phyloP scores from a whole-genome alignment of 140 eudicot species.

The Erigeron philadelphicus region DNA sequence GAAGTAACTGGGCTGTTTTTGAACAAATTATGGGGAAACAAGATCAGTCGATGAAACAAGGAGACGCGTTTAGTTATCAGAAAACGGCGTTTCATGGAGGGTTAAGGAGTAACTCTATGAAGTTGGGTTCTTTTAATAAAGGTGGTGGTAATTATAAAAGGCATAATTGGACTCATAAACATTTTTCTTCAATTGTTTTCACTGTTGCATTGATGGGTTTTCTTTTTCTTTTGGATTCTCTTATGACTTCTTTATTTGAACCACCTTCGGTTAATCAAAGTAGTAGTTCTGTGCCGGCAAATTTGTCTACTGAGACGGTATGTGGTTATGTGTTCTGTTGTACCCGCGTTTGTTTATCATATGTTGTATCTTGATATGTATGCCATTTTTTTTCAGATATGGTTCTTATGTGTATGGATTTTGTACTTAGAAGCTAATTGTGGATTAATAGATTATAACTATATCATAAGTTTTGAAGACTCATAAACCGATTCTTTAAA shows the following conservation, averaged over 20 bases:
- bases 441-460: too few species aligned
- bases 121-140: conserved; percentile 32
- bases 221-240: conserved; percentile 64
- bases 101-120: conserved; percentile 38
- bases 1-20: neutral
- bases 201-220: conserved; percentile 45
- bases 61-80: conserved; percentile 34
- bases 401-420: neutral
- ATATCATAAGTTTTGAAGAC: conserved; percentile 9
- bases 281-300: conserved; percentile 29
- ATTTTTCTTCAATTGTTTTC: conserved; percentile 54
- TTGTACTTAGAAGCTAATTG: conserved; percentile 13
- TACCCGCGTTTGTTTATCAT: conserved; percentile 8
- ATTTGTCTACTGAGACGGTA: conserved; percentile 46
- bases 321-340: conserved; percentile 16
- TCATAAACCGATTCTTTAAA: conserved; percentile 10
- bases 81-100: conserved; percentile 49
- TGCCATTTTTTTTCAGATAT: too few species aligned
- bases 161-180: conserved; percentile 48
- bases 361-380: neutral
- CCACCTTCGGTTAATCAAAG: conserved; percentile 39
- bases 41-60: conserved; percentile 32
- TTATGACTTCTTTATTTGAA: conserved; percentile 52
- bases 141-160: conserved; percentile 48
- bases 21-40: conserved; percentile 51